A percentile compares a stretch with the other conserved stretches of the same genome.
These are phyloP conservation scores for Entomortierella parvispora DNA, from an alignment of 192 early-diverging fungal species.

Conservation along the genomic window DNA sequence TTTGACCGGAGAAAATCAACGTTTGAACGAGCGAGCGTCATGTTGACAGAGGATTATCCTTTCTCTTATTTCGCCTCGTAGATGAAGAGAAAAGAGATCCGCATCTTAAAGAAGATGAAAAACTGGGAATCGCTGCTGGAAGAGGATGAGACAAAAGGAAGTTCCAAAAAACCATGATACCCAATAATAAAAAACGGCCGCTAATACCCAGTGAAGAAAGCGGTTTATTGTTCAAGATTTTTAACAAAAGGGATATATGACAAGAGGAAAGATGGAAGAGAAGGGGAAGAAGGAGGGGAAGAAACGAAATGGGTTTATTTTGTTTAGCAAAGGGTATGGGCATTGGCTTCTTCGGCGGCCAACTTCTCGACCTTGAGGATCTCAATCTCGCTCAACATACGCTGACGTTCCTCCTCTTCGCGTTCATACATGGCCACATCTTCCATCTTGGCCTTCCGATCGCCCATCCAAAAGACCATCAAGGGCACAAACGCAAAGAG, in stretches of 20 bases:
- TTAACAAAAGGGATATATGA: no score
- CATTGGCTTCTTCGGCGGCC: constrained; percentile 26
- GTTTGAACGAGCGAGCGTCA: neutral
- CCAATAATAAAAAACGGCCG: no score
- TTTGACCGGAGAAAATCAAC: neutral
- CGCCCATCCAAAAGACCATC: constrained; percentile 40
- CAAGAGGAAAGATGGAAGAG: no score
- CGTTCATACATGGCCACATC: constrained; percentile 46
- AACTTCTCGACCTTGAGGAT: constrained; percentile 38
- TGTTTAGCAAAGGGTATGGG: constrained; percentile 8
- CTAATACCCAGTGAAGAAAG: no score
- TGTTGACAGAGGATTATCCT: neutral
- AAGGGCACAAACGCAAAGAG: constrained; percentile 38
- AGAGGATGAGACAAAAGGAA: neutral
- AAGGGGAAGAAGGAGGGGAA: no score
- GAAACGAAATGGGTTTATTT: no score
- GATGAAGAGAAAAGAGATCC: constrained; percentile 39
- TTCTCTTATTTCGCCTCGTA: neutral
- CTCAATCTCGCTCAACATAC: constrained; percentile 24
- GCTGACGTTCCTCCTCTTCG: constrained; percentile 40
- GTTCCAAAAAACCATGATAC: no score
- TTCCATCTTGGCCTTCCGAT: constrained; percentile 46
- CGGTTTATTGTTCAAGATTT: no score
- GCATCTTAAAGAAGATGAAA: constrained; percentile 28
- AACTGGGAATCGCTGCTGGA: constrained; percentile 12